Evolutionary conservation across 2,329 filamentous ascomycete species (phyloP), one percentile per base, ranked within the genome.

Genomic region (Ophiostoma pallidulum): DNA sequence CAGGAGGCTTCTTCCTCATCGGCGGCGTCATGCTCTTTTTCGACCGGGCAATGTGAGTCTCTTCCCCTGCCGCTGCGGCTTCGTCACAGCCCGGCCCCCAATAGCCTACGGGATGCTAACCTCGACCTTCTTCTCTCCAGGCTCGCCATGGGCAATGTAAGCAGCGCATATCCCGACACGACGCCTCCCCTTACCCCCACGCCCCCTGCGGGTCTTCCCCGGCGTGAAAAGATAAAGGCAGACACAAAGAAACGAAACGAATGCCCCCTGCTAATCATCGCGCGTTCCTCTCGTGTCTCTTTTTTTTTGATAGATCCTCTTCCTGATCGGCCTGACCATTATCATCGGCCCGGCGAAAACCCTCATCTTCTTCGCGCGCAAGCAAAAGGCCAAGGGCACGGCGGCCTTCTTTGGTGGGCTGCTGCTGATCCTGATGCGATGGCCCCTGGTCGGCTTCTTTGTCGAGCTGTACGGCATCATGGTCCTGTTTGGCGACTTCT

Each of bases 21-120:
- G 86, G 88, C 62, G 92, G 92, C 52, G 87, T 98, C 9, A 76
- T 98, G 68, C 78, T 98, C 68, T 97, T 98, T 72, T 98, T 98
- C 71, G 92, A 98, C 69, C 81, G 92, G 56, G 87, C 92, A 60
- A 90, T 97, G 87, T 91, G 72, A 61, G 82, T 73, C 9, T 36
- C 46, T 20, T 14, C 18, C 36, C n/a, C n/a, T 28, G 5, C 24
- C 24, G 6, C 24, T 28, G 24, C 24, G 10, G 24, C 6, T 28
- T 10, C 24, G 24, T 10, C 10, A 6, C 24, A 28, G 24, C 24
- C 24, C 24, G 5, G 24, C 10, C 24, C n/a, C 6, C 24, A 28
- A 28, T 10, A 5, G 6, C 10, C 5, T 10, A 28, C 24, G 24
- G 24, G 5, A 28, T 10, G 8, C 50, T 32, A 40, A 40, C 49